Base-by-base conservation (phyloP, 257 asterid species). In the Gardenia jasminoides region DNA sequence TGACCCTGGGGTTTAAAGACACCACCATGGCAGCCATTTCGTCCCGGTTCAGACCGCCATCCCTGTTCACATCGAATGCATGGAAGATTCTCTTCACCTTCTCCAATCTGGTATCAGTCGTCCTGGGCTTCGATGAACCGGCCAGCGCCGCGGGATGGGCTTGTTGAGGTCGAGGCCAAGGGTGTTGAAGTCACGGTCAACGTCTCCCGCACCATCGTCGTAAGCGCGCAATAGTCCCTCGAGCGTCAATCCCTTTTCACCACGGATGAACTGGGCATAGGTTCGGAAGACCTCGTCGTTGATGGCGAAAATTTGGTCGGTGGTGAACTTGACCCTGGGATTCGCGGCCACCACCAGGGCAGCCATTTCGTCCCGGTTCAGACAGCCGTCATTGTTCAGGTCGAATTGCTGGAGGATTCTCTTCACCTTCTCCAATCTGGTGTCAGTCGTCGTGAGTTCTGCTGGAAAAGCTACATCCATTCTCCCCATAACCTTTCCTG, bases 141-240 rank as follows among this genome's bases (percentile, higher is more conserved):
- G 1, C 12, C 12, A 7, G 50, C n/a, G 47, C 68, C 24, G 70
- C 72, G 78, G 70, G 70, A 83, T 88, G 0, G 92, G 88, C 4
- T 3, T 36, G 72, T 89, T 92, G 4, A 96, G 83, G 80, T 93
- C 99, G 48, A 96, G 92, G 26, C 97, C 98, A 0, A 96, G 92
- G 9, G 99, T 96, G 31, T 96, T 97, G 41, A 96, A 96, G 76
- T 96, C 98, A 16, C 98, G 90, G 87, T 96, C 99, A 46, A 96
- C 97, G 52, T 96, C 99, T 2, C 98, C 99, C 3, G 99, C 99
- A 5, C 97, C 98, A 73, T 96, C 99, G 81, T 96, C 99, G 44
- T 96, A 96, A 9, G 98, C 93, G 2, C 99, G 96, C 26, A 96
- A 87, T 10, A 93, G 92, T 82, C 99, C 99, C 54, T 91, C 98